These are phyloP conservation scores for Mycena indigotica DNA, from an alignment of 768 basidiomycete species.

Conservation along the genomic window DNA sequence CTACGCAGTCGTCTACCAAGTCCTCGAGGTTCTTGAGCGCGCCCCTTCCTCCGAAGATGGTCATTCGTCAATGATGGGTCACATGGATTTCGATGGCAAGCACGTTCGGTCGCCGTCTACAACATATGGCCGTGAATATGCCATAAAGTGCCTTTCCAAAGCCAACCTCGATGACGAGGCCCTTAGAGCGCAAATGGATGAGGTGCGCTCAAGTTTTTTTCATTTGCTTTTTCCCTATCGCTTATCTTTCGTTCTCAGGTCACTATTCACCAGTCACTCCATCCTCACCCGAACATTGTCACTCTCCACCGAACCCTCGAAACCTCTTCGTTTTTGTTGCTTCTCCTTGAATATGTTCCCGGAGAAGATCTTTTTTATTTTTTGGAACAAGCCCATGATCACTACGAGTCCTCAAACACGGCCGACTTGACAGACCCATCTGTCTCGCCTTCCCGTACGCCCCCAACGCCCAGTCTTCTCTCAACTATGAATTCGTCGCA, in stretches of 20 bases:
- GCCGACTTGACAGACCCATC: slow-evolving; percentile 42
- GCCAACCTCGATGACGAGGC: slow-evolving; percentile 89
- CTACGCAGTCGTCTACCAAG: slow-evolving; percentile 94
- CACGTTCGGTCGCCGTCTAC: slow-evolving; percentile 36
- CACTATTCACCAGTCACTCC: slow-evolving; percentile 91
- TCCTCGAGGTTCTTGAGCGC: slow-evolving; percentile 66
- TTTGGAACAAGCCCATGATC: slow-evolving; percentile 93
- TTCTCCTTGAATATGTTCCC: slow-evolving; percentile 93
- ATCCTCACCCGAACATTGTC: slow-evolving; percentile 90
- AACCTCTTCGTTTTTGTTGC: slow-evolving; percentile 86
- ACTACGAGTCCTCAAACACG: slow-evolving; percentile 56
- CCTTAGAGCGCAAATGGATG: slow-evolving; percentile 85
- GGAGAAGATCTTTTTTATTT: slow-evolving; percentile 99
- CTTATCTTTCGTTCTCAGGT: slow-evolving; percentile 51
- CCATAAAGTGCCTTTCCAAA: slow-evolving; percentile 97
- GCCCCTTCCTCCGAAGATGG: slow-evolving; percentile 53
- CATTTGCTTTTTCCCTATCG: background rate
- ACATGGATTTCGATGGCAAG: slow-evolving; percentile 54
- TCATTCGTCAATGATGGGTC: slow-evolving; percentile 58
- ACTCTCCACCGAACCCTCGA: slow-evolving; percentile 93
- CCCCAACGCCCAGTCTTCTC: slow-evolving; percentile 91
- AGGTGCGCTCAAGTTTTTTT: slow-evolving; percentile 48
- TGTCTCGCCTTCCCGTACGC: slow-evolving; percentile 62
- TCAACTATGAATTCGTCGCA: slow-evolving; percentile 78
- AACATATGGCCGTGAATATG: slow-evolving; percentile 78